These are phyloP conservation scores for Durio zibethinus DNA, from an alignment of 345 rosid genomes.

Conservation along the genomic window DNA sequence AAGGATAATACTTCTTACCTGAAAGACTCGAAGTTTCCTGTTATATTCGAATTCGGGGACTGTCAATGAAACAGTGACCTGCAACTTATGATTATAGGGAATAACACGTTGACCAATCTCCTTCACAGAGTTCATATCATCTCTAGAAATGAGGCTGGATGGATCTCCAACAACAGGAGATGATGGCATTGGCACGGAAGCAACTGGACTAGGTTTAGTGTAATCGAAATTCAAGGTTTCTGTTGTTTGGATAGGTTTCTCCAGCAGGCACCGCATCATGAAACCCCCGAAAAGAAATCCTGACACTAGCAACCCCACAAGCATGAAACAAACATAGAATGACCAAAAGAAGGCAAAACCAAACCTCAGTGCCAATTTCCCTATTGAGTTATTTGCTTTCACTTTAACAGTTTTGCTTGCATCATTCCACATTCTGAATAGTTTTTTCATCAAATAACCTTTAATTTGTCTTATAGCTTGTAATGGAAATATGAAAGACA, in stretches of 20 bases:
- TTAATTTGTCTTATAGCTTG: constrained; percentile 10
- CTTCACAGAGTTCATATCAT: not conserved
- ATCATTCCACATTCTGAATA: constrained; percentile 15
- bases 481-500: constrained; percentile 24
- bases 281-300: constrained; percentile 29
- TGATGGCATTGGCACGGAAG: constrained; percentile 20
- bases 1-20: constrained; percentile 13
- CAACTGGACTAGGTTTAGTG: constrained; percentile 28
- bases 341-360: constrained; percentile 30
- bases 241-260: constrained; percentile 24
- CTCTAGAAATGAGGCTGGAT: not conserved
- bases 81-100: constrained; percentile 30
- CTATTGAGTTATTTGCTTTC: constrained; percentile 12
- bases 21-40: constrained; percentile 34
- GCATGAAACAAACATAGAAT: constrained; percentile 22
- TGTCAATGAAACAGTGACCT: constrained; percentile 26
- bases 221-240: constrained; percentile 32
- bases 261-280: constrained; percentile 19
- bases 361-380: constrained; percentile 12
- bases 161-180: not conserved
- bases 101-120: constrained; percentile 4
- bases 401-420: not conserved
- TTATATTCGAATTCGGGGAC: constrained; percentile 39
- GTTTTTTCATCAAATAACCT: constrained; percentile 13
- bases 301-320: constrained; percentile 22